Conservation (phyloP, 306 rosid species). For the Dalbergia cultrata region DNA sequence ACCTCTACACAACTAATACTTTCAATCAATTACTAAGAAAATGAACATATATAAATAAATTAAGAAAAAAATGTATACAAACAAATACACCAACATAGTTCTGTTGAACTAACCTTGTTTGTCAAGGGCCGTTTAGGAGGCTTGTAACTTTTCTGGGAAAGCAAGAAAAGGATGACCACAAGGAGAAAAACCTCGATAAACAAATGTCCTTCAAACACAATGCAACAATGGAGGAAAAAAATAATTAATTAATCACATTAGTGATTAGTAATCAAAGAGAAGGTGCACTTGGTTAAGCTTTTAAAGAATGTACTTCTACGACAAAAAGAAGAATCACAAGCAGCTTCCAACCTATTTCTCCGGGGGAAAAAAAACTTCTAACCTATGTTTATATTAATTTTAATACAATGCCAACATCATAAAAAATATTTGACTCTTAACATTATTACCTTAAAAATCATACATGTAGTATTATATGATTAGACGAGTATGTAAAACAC, state of each 20-base stretch:
- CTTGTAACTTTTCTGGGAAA: slow-evolving; percentile 96
- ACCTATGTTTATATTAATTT: background rate
- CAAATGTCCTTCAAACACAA: slow-evolving; percentile 76
- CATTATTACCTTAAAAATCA: background rate
- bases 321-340: background rate
- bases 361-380: background rate
- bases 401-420: background rate
- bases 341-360: background rate
- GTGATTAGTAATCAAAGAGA: background rate
- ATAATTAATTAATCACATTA: background rate
- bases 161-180: slow-evolving; percentile 84
- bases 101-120: slow-evolving; percentile 68
- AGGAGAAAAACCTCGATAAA: slow-evolving; percentile 83
- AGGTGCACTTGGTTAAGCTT: background rate
- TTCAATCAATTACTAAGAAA: background rate
- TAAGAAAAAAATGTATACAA: background rate
- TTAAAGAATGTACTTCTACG: too few relatives aligned
- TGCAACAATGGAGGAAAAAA: background rate
- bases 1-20: slow-evolving; percentile 29
- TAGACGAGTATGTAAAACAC: background rate
- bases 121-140: slow-evolving; percentile 95
- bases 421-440: too few relatives aligned
- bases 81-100: background rate
- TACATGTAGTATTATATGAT: too few relatives aligned
- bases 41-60: background rate